Conservation (phyloP, 108 stramenopile species). For the Schizochytrium sp. region DNA sequence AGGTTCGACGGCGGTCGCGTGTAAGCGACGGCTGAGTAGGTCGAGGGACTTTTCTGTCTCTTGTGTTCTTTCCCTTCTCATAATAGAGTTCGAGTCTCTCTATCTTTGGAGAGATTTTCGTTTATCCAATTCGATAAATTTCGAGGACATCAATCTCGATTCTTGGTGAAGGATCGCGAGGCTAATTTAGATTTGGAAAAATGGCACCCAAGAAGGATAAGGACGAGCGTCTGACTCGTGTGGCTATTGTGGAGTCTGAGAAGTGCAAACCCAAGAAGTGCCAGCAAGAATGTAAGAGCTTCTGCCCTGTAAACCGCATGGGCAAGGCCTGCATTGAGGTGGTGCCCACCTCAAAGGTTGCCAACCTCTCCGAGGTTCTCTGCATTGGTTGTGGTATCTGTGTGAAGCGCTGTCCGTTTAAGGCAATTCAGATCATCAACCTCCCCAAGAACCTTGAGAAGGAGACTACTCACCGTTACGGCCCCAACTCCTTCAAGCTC, state of each 20-base stretch:
- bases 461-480: conserved; percentile 97
- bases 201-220: conserved; percentile 57
- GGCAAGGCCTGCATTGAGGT: conserved; percentile 73
- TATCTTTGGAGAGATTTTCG: too few species aligned
- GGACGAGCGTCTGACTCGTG: conserved; percentile 66
- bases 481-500: conserved; percentile 98
- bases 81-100: too few species aligned
- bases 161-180: too few species aligned
- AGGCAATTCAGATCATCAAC: conserved; percentile 97
- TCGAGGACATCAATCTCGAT: too few species aligned
- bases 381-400: conserved; percentile 96
- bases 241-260: conserved; percentile 54
- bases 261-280: conserved; percentile 74
- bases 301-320: conserved; percentile 68
- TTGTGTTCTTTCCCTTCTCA: too few species aligned
- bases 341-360: conserved; percentile 68
- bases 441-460: conserved; percentile 92
- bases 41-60: too few species aligned
- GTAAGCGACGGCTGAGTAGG: too few species aligned
- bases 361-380: conserved; percentile 72
- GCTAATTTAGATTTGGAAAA: background rate
- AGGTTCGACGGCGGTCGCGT: too few species aligned
- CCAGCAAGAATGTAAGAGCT: conserved; percentile 66
- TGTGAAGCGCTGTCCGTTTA: conserved; percentile 97
- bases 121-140: too few species aligned